A percentile compares a stretch with the other conserved stretches of the same genome.
Conservation (phyloP, 306 rosid species). For the Cajanus cajan region DNA sequence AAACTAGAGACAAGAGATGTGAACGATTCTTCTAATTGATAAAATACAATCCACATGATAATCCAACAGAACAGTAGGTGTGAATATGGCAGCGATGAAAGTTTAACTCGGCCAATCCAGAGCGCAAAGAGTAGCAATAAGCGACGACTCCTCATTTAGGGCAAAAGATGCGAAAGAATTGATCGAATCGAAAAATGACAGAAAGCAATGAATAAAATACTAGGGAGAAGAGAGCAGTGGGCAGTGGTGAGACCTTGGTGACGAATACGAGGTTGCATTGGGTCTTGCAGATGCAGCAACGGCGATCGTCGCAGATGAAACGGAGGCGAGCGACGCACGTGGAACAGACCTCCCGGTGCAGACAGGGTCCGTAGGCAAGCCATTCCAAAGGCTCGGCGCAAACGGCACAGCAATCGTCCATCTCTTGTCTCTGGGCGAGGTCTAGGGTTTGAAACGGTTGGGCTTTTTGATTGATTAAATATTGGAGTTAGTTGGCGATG, state of each 20-base stretch:
- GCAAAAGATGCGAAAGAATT: background rate
- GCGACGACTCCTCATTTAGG: background rate
- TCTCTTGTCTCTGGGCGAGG: conserved; percentile 23
- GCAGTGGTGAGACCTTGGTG: conserved; percentile 59
- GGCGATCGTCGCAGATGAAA: conserved; percentile 82
- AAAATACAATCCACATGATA: background rate
- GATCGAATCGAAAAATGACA: background rate
- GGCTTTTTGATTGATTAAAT: background rate
- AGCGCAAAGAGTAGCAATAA: background rate
- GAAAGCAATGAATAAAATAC: background rate
- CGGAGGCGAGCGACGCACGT: conserved; percentile 97
- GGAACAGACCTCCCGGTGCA: conserved; percentile 93
- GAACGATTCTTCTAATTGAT: background rate
- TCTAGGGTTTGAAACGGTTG: conserved; percentile 10
- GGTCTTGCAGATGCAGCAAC: conserved; percentile 91
- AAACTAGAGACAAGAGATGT: background rate
- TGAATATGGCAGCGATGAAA: background rate
- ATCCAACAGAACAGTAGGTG: background rate
- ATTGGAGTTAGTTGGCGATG: background rate
- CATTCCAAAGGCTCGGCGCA: conserved; percentile 92
- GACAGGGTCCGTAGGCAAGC: conserved; percentile 94
- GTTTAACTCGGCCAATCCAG: background rate
- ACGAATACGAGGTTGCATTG: conserved; percentile 63
- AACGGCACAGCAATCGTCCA: conserved; percentile 97
- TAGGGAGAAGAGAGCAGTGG: background rate